Conservation (phyloP, 352 stramenopile genomes). For the Globisporangium yorkense region DNA sequence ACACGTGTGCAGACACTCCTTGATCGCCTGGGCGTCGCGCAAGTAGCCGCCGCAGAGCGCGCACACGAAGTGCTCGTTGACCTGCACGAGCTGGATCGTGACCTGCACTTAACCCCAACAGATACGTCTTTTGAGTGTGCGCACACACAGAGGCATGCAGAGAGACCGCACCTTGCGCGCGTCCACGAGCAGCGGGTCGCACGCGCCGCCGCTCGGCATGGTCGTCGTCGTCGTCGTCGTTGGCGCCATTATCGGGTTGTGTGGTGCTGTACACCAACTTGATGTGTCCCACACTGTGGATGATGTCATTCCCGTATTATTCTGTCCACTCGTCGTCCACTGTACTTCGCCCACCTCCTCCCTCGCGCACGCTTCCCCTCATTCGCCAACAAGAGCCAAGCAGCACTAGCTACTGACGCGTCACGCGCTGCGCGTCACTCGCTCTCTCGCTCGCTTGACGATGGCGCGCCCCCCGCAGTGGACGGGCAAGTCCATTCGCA, state of each 20-base stretch:
- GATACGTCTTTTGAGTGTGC: too few species aligned
- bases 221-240: not conserved
- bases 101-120: conserved; percentile 16
- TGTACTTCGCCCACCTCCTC: not conserved
- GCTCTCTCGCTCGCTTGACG: conserved; percentile 2
- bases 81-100: conserved; percentile 33
- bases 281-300: not conserved
- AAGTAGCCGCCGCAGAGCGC: conserved; percentile 66
- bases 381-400: not conserved
- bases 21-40: conserved; percentile 60
- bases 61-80: conserved; percentile 61
- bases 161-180: conserved; percentile 25
- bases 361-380: too few species aligned
- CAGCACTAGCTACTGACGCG: too few species aligned
- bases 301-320: not conserved
- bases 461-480: conserved; percentile 40
- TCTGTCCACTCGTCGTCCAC: not conserved
- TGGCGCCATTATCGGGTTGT: not conserved
- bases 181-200: conserved; percentile 27
- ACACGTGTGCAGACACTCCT: conserved; percentile 81
- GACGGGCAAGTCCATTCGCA: conserved; percentile 66
- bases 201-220: not conserved
- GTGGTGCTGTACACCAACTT: not conserved
- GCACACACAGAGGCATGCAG: not conserved
- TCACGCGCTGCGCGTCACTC: not conserved